A percentile compares a stretch with the other conserved stretches of the same genome.
These are phyloP conservation scores for Bauhinia variegata DNA, from an alignment of 306 rosid genomes.

Conservation along the genomic window DNA sequence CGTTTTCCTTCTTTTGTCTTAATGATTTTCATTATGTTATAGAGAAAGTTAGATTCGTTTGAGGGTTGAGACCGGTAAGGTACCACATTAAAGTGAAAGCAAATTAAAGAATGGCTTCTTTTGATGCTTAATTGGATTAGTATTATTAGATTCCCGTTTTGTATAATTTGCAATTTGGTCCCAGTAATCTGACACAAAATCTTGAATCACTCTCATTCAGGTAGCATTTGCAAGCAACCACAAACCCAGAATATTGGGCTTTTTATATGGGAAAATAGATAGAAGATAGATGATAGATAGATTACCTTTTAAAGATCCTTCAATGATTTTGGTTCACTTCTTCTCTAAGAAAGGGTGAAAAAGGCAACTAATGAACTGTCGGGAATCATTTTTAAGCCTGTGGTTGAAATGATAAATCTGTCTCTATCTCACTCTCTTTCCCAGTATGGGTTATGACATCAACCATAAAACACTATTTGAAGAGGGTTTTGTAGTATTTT, in stretches of 20 bases:
- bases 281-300: too few species aligned
- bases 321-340: constrained; percentile 56
- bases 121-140: constrained; percentile 29
- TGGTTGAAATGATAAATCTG: constrained; percentile 45
- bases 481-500: too few species aligned
- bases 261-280: constrained; percentile 47
- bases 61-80: constrained; percentile 38
- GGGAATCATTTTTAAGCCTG: constrained; percentile 49
- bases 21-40: constrained; percentile 43
- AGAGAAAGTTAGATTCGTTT: constrained; percentile 41
- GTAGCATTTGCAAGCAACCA: constrained; percentile 46
- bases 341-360: constrained; percentile 48
- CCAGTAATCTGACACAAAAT: constrained; percentile 50
- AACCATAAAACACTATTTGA: constrained; percentile 19
- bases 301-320: constrained; percentile 23
- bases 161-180: constrained; percentile 36
- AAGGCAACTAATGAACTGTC: constrained; percentile 39
- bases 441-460: constrained; percentile 21
- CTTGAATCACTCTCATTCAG: constrained; percentile 42
- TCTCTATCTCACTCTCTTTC: constrained; percentile 2
- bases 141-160: constrained; percentile 43
- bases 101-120: constrained; percentile 26
- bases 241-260: constrained; percentile 67
- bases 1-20: constrained; percentile 20
- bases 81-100: constrained; percentile 14